Base-by-base conservation (phyloP, 768 basidiomycete species). In the Leccinum ochraceum region DNA sequence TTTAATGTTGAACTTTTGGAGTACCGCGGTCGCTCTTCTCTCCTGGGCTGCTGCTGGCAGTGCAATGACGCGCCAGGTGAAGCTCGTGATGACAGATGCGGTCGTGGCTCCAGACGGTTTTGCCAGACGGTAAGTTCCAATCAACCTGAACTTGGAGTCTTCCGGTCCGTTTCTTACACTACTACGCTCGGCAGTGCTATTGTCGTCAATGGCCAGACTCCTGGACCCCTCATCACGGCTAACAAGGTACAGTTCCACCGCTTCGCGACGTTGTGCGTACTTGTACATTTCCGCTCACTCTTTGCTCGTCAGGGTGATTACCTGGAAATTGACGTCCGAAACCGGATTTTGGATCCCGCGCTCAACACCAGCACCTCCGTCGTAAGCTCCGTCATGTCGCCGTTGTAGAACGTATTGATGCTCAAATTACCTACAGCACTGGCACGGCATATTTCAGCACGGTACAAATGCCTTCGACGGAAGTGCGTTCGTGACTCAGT, bases 381-480 rank as follows among this genome's bases (percentile, higher is more conserved):
- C 53, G 79, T 80, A 68, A 48, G 76, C 10, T n/a, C 17, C 10
- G 5, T 44, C n/a, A 20, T 44, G 9, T 44, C 42, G n/a, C n/a
- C 42, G 42, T 20, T 20, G n/a, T 20, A 44, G 42, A 44, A 20
- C n/a, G 42, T 44, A 44, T 51, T 3, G 20, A 53, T 46, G 26
- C 42, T 58, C 7, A 64, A 28, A n/a, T n/a, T 42, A 13, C 48
- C 56, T 8, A 32, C 52, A 71, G 66, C 78, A 79, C 55, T 83
- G 82, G 82, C 82, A 83, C 58, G 82, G 82, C 9, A 39, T 83
- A 10, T 79, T 78, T 59, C 81, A 83, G 63, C 59, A 72, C 13
- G 69, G 70, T 11, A 72, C 75, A 13, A 78, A 78, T 4, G 73
- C 77, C 37, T 80, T 79, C 48, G 83, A 84, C 54, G 83, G 83